Percentiles rank a stretch among this genome's conserved stretches.
Conservation (phyloP, 148 eudicot species). For the Gaultheria prostrata region DNA sequence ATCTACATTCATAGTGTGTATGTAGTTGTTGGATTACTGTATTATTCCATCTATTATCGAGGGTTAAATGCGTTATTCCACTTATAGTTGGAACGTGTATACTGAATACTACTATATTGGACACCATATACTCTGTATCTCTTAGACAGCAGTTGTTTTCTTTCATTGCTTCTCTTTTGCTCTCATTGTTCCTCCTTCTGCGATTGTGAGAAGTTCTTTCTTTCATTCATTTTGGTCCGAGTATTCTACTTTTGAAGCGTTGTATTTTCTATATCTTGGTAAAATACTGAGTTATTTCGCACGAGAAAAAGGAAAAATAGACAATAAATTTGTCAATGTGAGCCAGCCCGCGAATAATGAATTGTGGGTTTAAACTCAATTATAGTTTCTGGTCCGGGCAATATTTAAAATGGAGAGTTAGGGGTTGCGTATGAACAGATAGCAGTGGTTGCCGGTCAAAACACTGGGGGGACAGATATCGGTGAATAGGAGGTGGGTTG, state of each 20-base stretch:
- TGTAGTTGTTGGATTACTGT: background rate
- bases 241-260: background rate
- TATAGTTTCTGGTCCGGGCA: background rate
- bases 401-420: background rate
- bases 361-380: background rate
- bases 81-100: background rate
- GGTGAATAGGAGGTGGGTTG: background rate
- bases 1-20: background rate
- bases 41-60: background rate
- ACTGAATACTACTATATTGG: background rate
- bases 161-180: background rate
- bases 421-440: background rate
- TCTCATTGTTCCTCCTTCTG: background rate
- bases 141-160: background rate
- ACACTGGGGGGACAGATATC: background rate
- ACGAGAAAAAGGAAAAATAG: background rate
- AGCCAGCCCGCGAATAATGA: background rate
- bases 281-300: background rate
- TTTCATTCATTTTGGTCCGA: constrained; percentile 3
- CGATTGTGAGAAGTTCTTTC: background rate
- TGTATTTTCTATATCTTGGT: background rate
- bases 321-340: background rate
- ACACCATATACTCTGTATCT: background rate
- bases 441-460: background rate
- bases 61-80: background rate